phyloP scores from a whole-genome alignment of 2,329 filamentous ascomycete genomes.

The Sclerotinia nivalis region DNA sequence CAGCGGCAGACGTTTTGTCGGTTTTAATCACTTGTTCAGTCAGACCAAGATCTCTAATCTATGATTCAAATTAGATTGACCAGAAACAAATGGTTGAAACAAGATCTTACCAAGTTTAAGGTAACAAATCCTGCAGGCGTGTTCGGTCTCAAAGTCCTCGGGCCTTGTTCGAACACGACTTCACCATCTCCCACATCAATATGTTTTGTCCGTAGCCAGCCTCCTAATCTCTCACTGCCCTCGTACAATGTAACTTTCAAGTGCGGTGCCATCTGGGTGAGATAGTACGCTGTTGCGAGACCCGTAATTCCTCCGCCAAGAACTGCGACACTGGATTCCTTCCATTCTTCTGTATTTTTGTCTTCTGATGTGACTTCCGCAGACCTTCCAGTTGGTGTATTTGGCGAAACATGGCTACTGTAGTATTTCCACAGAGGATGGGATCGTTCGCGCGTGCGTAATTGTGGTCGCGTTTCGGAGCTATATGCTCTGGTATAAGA shows the following conservation, averaged over 20 bases:
- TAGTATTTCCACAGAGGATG: conserved; percentile 1
- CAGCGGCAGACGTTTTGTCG: conserved; percentile 50
- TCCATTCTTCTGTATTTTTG: background rate
- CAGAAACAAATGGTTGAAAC: conserved; percentile 25
- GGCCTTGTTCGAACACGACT: conserved; percentile 80
- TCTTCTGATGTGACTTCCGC: background rate
- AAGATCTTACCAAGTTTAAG: conserved; percentile 30
- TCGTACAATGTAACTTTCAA: conserved; percentile 83
- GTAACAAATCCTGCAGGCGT: conserved; percentile 33
- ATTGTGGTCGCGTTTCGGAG: conserved; percentile 10
- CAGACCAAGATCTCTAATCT: conserved; percentile 61
- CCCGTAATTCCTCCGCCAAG: conserved; percentile 84
- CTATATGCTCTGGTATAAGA: conserved; percentile 16
- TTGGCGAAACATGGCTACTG: background rate
- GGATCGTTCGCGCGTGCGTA: conserved; percentile 5
- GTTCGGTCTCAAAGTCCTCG: conserved; percentile 52
- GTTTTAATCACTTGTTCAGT: conserved; percentile 57
- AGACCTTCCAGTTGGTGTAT: background rate
- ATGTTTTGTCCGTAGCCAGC: conserved; percentile 75
- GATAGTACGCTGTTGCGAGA: conserved; percentile 74
- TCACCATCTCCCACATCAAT: conserved; percentile 60
- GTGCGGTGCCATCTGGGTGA: conserved; percentile 66
- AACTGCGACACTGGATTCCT: conserved; percentile 55
- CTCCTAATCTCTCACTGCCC: conserved; percentile 66
- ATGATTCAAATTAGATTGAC: conserved; percentile 22